phyloP scores from a whole-genome alignment of 169 alveolate genomes.

The Miamiensis avidus region DNA sequence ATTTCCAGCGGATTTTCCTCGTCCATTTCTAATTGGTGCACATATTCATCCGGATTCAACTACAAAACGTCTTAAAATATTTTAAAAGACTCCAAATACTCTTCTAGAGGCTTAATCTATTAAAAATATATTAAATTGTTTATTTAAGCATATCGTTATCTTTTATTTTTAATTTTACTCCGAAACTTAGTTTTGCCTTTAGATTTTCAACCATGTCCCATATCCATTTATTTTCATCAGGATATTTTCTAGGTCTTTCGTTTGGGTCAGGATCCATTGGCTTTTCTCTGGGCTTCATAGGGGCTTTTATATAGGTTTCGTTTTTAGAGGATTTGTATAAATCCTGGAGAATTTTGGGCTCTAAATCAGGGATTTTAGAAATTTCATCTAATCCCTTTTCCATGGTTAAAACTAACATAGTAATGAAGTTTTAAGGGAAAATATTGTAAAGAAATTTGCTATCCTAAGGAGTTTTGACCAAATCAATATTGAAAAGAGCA shows the following conservation, averaged over 20 bases:
- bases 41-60: conserved; percentile 81
- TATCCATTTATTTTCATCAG: conserved; percentile 91
- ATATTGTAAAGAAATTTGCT: conserved; percentile 84
- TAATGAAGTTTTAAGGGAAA: conserved; percentile 81
- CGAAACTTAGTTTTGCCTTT: conserved; percentile 61
- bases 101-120: conserved; percentile 78
- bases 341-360: conserved; percentile 87
- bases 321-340: conserved; percentile 86
- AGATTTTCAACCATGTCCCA: conserved; percentile 81
- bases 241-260: conserved; percentile 75
- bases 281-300: conserved; percentile 83
- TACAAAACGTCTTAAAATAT: conserved; percentile 80
- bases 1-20: conserved; percentile 78
- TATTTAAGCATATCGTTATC: no score
- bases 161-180: conserved; percentile 12
- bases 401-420: conserved; percentile 79
- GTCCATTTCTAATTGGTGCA: conserved; percentile 66
- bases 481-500: conserved; percentile 65
- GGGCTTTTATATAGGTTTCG: conserved; percentile 78
- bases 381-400: conserved; percentile 90
- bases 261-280: conserved; percentile 81
- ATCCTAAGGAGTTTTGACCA: conserved; percentile 72
- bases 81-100: conserved; percentile 82
- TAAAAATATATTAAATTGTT: no score
- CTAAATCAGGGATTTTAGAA: conserved; percentile 89